A percentile compares a stretch with the other conserved stretches of the same genome.
phyloP scores from a whole-genome alignment of 805 yeast genomes.

The Candida ortonii region DNA sequence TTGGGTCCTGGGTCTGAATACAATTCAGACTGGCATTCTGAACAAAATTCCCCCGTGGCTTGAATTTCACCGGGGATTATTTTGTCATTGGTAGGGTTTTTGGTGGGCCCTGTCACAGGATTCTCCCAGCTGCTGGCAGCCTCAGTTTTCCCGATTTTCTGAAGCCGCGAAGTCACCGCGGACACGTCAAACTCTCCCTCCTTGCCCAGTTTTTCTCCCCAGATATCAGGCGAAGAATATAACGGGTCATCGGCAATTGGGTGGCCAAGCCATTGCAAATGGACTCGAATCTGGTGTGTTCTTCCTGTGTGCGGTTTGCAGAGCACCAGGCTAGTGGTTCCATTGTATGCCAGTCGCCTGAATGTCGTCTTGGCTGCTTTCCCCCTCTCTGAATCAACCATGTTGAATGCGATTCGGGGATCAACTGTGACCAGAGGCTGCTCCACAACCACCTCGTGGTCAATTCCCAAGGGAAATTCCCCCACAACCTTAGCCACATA shows the following conservation, averaged over 20 bases:
- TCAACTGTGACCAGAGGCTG: constrained; percentile 67
- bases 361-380: constrained; percentile 77
- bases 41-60: constrained; percentile 52
- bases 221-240: constrained; percentile 71
- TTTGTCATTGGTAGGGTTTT: constrained; percentile 11
- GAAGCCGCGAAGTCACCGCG: constrained; percentile 47
- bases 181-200: constrained; percentile 45
- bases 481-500: constrained; percentile 89
- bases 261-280: constrained; percentile 80
- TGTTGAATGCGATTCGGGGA: constrained; percentile 69
- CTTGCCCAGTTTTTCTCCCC: constrained; percentile 78
- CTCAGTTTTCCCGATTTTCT: constrained; percentile 66
- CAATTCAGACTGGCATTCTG: constrained; percentile 62
- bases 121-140: constrained; percentile 68
- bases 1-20: constrained; percentile 88
- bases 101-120: constrained; percentile 38
- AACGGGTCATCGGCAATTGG: constrained; percentile 94
- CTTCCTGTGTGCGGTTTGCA: constrained; percentile 91
- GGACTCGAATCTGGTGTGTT: constrained; percentile 94
- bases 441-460: constrained; percentile 50
- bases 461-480: constrained; percentile 71
- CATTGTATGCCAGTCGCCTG: constrained; percentile 64
- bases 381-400: constrained; percentile 50
- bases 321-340: constrained; percentile 62
- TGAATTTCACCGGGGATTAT: constrained; percentile 83